A percentile compares a stretch with the other conserved stretches of the same genome.
These are phyloP conservation scores for Kwoniella heveanensis DNA, from an alignment of 768 basidiomycete species.

Conservation along the genomic window DNA sequence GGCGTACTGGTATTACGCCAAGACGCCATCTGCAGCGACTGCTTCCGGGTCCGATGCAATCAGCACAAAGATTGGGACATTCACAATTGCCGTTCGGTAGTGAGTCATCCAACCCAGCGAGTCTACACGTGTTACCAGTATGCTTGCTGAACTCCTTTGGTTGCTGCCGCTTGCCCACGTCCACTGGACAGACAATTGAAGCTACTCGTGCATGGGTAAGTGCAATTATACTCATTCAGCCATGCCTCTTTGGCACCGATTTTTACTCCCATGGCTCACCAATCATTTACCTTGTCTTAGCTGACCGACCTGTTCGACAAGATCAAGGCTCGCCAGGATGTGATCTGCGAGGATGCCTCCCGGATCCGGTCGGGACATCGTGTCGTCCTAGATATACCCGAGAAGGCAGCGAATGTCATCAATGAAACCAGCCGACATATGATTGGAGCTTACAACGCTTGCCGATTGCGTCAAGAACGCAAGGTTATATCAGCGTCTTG, in stretches of 20 bases:
- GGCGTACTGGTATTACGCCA: not conserved
- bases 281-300: too few species aligned
- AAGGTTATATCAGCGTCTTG: slow-evolving; percentile 15
- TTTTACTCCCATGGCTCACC: not conserved
- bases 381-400: not conserved
- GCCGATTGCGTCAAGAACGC: slow-evolving; percentile 28
- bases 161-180: too few species aligned
- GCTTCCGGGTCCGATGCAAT: not conserved
- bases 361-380: not conserved
- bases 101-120: too few species aligned
- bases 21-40: not conserved
- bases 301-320: not conserved
- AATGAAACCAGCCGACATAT: not conserved
- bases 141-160: too few species aligned
- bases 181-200: too few species aligned
- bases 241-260: too few species aligned
- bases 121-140: too few species aligned
- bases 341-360: not conserved
- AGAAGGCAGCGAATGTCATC: not conserved
- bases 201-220: too few species aligned
- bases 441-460: not conserved
- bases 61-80: not conserved
- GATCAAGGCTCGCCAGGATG: not conserved
- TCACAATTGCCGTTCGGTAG: not conserved
- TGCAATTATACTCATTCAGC: too few species aligned